A percentile compares a stretch with the other conserved stretches of the same genome.
Evolutionary conservation across 805 yeast genomes (phyloP).

Genomic region (Yarrowia yakushimensis): DNA sequence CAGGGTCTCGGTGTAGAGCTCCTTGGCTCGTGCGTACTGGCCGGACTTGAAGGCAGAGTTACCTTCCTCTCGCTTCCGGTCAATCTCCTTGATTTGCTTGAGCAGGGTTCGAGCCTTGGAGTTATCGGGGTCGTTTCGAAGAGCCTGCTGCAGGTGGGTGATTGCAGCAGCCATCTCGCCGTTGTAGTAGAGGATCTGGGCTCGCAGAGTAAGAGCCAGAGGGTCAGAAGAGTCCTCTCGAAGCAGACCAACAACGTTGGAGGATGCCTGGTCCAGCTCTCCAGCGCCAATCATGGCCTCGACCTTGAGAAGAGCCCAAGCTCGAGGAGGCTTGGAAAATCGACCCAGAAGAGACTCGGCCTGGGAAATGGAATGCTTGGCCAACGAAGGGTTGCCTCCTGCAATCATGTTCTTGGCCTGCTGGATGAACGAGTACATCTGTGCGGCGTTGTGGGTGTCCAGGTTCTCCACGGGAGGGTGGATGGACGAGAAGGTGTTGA

Average conservation of each 20-base stretch:
- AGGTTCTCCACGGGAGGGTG: slow-evolving; percentile 30
- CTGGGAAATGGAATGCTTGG: slow-evolving; percentile 39
- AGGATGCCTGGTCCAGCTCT: slow-evolving; percentile 39
- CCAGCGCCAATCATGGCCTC: slow-evolving; percentile 34
- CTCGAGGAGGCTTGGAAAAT: slow-evolving; percentile 37
- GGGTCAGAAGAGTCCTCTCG: slow-evolving; percentile 40
- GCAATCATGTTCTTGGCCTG: slow-evolving; percentile 37
- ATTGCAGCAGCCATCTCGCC: slow-evolving; percentile 42
- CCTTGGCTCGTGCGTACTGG: slow-evolving; percentile 61
- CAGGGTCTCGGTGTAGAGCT: slow-evolving; percentile 70
- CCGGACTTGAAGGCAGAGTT: slow-evolving; percentile 68
- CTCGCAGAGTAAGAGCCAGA: slow-evolving; percentile 42
- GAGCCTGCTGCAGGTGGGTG: slow-evolving; percentile 41
- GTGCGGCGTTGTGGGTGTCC: slow-evolving; percentile 35
- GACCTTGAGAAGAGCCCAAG: slow-evolving; percentile 39
- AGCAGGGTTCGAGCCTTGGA: slow-evolving; percentile 37
- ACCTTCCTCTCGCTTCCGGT: slow-evolving; percentile 49
- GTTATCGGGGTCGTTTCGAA: slow-evolving; percentile 44
- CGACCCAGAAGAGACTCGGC: slow-evolving; percentile 40
- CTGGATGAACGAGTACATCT: slow-evolving; percentile 39
- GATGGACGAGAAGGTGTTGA: slow-evolving; percentile 32
- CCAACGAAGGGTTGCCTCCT: slow-evolving; percentile 35
- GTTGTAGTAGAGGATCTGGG: slow-evolving; percentile 38
- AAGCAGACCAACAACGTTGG: slow-evolving; percentile 38
- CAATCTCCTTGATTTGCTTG: slow-evolving; percentile 38